These are phyloP conservation scores for Spinacia oleracea DNA, from an alignment of 179 eudicot species.

Conservation along the genomic window DNA sequence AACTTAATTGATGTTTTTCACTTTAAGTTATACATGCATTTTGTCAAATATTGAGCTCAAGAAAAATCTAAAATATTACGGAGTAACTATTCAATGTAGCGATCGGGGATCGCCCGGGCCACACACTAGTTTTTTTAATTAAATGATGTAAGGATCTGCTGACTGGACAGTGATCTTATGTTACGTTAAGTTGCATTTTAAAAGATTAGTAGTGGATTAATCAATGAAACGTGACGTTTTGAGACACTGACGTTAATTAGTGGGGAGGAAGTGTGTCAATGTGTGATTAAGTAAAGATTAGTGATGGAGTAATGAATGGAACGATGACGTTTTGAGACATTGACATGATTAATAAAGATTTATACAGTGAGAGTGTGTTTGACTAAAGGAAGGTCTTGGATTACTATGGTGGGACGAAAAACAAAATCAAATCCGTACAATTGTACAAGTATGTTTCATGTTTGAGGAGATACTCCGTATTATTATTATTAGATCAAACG, in stretches of 20 bases:
- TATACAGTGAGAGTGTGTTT: neutral
- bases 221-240: conserved; percentile 5
- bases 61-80: no score
- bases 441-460: neutral
- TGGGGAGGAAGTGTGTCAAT: neutral
- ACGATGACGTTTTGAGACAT: neutral
- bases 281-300: neutral
- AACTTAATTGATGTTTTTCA: no score
- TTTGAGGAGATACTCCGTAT: neutral
- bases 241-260: neutral
- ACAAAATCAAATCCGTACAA: neutral
- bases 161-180: neutral
- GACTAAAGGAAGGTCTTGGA: no score
- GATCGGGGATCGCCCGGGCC: no score
- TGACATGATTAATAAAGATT: neutral
- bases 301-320: neutral
- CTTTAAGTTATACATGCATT: no score
- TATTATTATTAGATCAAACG: neutral
- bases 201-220: neutral
- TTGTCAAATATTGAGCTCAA: no score
- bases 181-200: neutral
- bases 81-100: no score
- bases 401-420: neutral
- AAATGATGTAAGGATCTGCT: neutral
- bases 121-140: neutral